These are phyloP conservation scores for Diplodia scrobiculata DNA, from an alignment of 2,329 filamentous ascomycete genomes.

Conservation along the genomic window DNA sequence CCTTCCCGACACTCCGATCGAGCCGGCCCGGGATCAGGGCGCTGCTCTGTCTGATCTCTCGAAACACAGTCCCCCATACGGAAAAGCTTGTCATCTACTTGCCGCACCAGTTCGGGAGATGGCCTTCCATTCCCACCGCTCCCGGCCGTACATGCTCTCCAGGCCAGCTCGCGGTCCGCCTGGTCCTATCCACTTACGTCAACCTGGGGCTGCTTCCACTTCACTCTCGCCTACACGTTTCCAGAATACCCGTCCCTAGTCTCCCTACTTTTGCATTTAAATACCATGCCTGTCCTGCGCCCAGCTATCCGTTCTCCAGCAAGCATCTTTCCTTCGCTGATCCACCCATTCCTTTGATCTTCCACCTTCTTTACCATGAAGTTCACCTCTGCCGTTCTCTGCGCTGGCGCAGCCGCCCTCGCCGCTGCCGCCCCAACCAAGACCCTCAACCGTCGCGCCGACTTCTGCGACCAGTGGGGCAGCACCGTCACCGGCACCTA, in stretches of 20 bases:
- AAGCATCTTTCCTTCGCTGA: conserved; percentile 9
- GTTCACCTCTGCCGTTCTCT: conserved; percentile 35
- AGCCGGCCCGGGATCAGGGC: conserved; percentile 2
- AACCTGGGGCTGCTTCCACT: conserved; percentile 6
- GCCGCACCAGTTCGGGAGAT: conserved; percentile 1
- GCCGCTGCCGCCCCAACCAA: conserved; percentile 37
- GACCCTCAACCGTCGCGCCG: conserved; percentile 39
- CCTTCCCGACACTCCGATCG: conserved; percentile 18
- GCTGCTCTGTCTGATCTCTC: background rate
- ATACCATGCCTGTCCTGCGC: conserved; percentile 10
- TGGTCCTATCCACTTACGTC: conserved; percentile 9
- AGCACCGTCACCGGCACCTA: conserved; percentile 36
- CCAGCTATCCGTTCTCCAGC: background rate
- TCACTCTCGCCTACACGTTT: background rate
- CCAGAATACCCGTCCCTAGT: background rate
- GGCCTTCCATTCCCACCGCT: background rate
- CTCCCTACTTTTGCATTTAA: conserved; percentile 12
- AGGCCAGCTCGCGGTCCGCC: background rate
- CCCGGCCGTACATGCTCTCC: background rate
- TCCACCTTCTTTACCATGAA: conserved; percentile 35
- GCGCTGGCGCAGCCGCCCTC: conserved; percentile 38
- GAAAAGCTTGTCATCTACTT: conserved; percentile 11
- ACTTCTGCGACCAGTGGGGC: conserved; percentile 42
- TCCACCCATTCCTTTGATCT: background rate
- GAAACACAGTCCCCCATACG: background rate